These are phyloP conservation scores for Ustilago xerochloae DNA, from an alignment of 1,284 basidiomycete species.

Conservation along the genomic window DNA sequence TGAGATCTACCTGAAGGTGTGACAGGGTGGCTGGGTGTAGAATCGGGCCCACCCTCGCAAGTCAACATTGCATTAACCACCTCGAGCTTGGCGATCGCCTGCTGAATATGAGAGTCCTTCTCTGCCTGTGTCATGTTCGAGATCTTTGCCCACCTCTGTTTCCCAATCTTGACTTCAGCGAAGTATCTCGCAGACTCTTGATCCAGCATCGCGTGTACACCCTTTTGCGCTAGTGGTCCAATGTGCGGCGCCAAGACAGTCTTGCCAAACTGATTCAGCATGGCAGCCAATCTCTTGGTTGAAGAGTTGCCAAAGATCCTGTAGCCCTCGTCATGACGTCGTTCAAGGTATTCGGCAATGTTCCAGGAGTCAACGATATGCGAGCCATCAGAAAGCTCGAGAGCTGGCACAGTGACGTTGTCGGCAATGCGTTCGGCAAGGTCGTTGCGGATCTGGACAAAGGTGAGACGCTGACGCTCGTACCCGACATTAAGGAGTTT, in stretches of 20 bases:
- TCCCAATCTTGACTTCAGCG: slow-evolving; percentile 52
- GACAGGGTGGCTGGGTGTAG: slow-evolving; percentile 5
- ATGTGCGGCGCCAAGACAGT: slow-evolving; percentile 42
- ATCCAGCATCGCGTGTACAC: slow-evolving; percentile 47
- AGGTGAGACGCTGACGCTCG: slow-evolving; percentile 55
- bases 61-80: slow-evolving; percentile 39
- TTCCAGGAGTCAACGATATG: slow-evolving; percentile 57
- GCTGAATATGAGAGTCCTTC: slow-evolving; percentile 21
- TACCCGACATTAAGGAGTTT: slow-evolving; percentile 57
- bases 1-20: neutral
- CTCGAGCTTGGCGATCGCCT: slow-evolving; percentile 38
- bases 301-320: slow-evolving; percentile 43
- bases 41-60: slow-evolving; percentile 26
- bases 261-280: slow-evolving; percentile 51
- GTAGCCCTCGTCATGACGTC: slow-evolving; percentile 38
- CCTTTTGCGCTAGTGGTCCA: slow-evolving; percentile 33
- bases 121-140: slow-evolving; percentile 17
- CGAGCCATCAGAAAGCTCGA: slow-evolving; percentile 51
- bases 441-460: slow-evolving; percentile 56
- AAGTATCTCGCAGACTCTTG: slow-evolving; percentile 50
- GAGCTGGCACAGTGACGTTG: slow-evolving; percentile 56
- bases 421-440: slow-evolving; percentile 41
- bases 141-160: slow-evolving; percentile 37
- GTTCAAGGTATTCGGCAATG: slow-evolving; percentile 54
- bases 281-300: slow-evolving; percentile 44